Base-by-base conservation (phyloP, 164 flowering plant genomes). In the Vitis rupestris region DNA sequence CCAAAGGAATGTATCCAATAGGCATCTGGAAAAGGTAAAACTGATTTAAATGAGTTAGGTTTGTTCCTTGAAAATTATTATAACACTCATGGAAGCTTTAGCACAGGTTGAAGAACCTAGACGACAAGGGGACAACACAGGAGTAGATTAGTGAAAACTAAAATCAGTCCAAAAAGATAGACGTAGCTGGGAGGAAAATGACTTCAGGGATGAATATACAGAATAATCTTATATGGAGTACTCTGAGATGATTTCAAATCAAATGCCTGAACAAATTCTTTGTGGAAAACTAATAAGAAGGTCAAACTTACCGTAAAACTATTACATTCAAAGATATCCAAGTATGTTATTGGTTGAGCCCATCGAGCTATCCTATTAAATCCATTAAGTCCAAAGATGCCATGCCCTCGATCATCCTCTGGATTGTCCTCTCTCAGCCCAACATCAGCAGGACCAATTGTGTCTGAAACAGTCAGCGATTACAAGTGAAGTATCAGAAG, bases 331-430 rank as follows among this genome's bases (percentile, higher is more conserved):
- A 84, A 72, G 66, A 95, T 70, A 70, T 90, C 91, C 73, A 95
- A 13, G 71, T 82, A 95, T 51, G 98, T 93, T 66, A 95, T 90
- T 37, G 99, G 99, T 73, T 88, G 98, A 68, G 96, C 88, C 98
- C 94, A 93, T 71, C 94, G 82, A 71, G 87, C 82, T 50, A 73
- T 84, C 57, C 94, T 81, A 60, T 75, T 83, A 51, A 87, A 79
- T 57, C 61, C 69, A 69, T 66, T 74, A 27, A 82, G 70, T 67
- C 94, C 91, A 75, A 86, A 88, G 63, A 86, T 72, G 3, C 98
- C 99, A 84, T 86, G 92, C 50, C 99, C 99, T 72, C 96, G 70
- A 64, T 92, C 97, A 82, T 90, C 98, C 68, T 90, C 97, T 19
- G 69, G 58, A 59, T 37, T 79, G 68, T 90, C 87, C 68, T 84